Evolutionary conservation across 1,284 basidiomycete species (phyloP).

Genomic region (Ceratobasidium sp.): DNA sequence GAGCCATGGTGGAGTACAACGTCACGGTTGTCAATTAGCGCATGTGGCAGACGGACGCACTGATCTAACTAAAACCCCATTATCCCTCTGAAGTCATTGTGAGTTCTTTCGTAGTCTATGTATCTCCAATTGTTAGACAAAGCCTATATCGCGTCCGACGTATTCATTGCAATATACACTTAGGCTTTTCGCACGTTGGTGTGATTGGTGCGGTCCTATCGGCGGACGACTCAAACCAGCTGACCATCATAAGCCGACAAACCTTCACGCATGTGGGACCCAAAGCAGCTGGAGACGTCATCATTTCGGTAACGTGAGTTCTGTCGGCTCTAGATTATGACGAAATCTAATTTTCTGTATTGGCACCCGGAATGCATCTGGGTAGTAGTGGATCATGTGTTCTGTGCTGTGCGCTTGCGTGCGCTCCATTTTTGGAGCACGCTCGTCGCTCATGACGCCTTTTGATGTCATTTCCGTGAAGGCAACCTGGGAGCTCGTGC

Average conservation of each 20-base stretch:
- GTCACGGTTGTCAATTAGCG: too few species aligned
- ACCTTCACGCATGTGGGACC: not conserved
- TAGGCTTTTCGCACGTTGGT: slow-evolving; percentile 2
- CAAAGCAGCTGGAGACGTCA: slow-evolving; percentile 29
- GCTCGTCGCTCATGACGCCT: slow-evolving; percentile 14
- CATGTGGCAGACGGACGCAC: too few species aligned
- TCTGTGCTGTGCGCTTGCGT: not conserved
- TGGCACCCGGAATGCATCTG: too few species aligned
- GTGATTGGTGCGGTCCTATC: not conserved
- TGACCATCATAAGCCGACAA: slow-evolving; percentile 1
- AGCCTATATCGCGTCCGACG: too few species aligned
- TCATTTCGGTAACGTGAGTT: slow-evolving; percentile 13
- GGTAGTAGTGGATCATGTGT: slow-evolving; percentile 26
- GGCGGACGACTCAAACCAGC: not conserved
- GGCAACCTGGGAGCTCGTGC: not conserved
- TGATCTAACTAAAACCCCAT: too few species aligned
- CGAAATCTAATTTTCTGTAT: not conserved
- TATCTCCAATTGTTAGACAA: too few species aligned
- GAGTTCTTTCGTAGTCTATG: too few species aligned
- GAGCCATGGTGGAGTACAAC: too few species aligned
- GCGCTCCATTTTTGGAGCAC: slow-evolving; percentile 7
- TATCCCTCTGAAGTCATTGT: too few species aligned
- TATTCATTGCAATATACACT: too few species aligned
- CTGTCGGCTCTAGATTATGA: slow-evolving; percentile 12
- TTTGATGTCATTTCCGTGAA: slow-evolving; percentile 22